A percentile compares a stretch with the other conserved stretches of the same genome.
Evolutionary conservation across 1,284 basidiomycete genomes (phyloP).

Genomic region (Austroboletus novae-zelandiae): DNA sequence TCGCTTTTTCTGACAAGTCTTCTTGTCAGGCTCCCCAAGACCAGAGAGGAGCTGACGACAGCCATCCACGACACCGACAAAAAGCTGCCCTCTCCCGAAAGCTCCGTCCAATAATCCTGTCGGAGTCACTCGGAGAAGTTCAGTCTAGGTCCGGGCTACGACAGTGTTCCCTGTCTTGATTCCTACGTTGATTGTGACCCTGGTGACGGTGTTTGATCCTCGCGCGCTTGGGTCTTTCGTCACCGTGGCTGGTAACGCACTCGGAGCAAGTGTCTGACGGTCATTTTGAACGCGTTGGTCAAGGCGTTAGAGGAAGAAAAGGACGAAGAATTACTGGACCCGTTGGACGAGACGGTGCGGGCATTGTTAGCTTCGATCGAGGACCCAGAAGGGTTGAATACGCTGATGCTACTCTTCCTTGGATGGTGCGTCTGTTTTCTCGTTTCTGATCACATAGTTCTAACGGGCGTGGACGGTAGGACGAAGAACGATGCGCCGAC

Average conservation of each 20-base stretch:
- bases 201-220: slow-evolving; percentile 97
- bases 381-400: slow-evolving; percentile 86
- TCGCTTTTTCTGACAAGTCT: background rate
- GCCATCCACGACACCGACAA: slow-evolving; percentile 40
- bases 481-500: slow-evolving; percentile 70
- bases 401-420: slow-evolving; percentile 84
- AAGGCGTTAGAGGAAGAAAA: slow-evolving; percentile 64
- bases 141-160: slow-evolving; percentile 77
- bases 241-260: slow-evolving; percentile 87
- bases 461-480: slow-evolving; percentile 46
- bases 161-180: slow-evolving; percentile 99
- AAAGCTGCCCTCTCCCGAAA: slow-evolving; percentile 43
- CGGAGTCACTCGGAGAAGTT: too few relatives aligned
- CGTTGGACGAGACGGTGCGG: slow-evolving; percentile 75
- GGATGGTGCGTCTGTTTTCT: slow-evolving; percentile 61
- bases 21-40: slow-evolving; percentile 54
- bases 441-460: background rate
- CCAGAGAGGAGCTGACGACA: slow-evolving; percentile 49
- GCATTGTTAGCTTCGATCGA: slow-evolving; percentile 76
- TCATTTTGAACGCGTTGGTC: slow-evolving; percentile 76
- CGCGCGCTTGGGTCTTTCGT: slow-evolving; percentile 88
- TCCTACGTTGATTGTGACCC: slow-evolving; percentile 86
- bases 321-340: slow-evolving; percentile 67
- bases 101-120: slow-evolving; percentile 54
- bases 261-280: slow-evolving; percentile 81